Percentiles rank a stretch among this genome's conserved stretches.
These are phyloP conservation scores for Neonectria hederae DNA, from an alignment of 2,329 filamentous ascomycete species.

Conservation along the genomic window DNA sequence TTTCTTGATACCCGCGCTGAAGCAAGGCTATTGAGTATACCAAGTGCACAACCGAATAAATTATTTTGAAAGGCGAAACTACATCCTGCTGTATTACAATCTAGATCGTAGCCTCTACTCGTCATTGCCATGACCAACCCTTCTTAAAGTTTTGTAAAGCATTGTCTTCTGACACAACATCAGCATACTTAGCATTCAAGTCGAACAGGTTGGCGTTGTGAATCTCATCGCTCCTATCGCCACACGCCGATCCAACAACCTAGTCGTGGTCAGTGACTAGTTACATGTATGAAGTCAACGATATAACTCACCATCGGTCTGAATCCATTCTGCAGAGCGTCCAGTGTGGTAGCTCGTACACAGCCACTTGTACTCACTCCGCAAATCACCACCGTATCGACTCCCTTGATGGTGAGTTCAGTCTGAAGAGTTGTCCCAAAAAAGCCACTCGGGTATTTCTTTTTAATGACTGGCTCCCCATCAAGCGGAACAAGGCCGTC, in stretches of 20 bases:
- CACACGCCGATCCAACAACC: constrained; percentile 56
- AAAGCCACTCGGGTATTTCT: constrained; percentile 48
- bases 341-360: constrained; percentile 55
- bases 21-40: no score
- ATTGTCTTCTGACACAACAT: constrained; percentile 54
- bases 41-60: background rate
- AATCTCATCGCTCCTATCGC: constrained; percentile 55
- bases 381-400: constrained; percentile 57
- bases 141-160: constrained; percentile 50
- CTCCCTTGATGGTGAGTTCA: constrained; percentile 48
- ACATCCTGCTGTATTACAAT: background rate
- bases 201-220: constrained; percentile 57
- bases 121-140: constrained; percentile 45
- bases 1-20: no score
- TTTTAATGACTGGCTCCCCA: constrained; percentile 50
- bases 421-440: constrained; percentile 56
- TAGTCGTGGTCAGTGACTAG: constrained; percentile 18
- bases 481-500: constrained; percentile 49
- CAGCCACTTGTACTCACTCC: constrained; percentile 59
- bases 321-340: constrained; percentile 55
- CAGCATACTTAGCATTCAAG: constrained; percentile 57
- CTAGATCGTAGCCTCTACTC: background rate
- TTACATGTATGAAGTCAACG: no score
- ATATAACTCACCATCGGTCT: constrained; percentile 52
- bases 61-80: background rate